Evolutionary conservation across 192 early-diverging fungal genomes (phyloP).

Genomic region (Blastocladiella britannica): DNA sequence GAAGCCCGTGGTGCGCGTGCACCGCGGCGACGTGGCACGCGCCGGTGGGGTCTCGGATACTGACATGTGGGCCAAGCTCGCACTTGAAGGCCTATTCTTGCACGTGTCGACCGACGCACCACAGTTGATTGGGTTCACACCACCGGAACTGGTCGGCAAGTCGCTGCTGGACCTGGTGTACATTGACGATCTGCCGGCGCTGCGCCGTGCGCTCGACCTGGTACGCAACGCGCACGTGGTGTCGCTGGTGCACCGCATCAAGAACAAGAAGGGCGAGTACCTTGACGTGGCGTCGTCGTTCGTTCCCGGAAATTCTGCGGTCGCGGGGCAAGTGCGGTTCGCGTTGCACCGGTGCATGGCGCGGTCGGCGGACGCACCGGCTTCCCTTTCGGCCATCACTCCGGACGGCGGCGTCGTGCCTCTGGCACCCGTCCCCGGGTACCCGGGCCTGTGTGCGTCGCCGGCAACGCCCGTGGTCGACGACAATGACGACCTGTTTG

Average conservation of each 20-base stretch:
- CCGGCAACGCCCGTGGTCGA: neutral
- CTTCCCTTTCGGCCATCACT: no score
- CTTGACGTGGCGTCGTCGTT: conserved; percentile 15
- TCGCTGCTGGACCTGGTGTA: conserved; percentile 21
- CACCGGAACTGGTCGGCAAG: conserved; percentile 14
- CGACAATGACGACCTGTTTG: conserved; percentile 18
- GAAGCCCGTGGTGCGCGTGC: conserved; percentile 17
- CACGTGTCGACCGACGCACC: conserved; percentile 16
- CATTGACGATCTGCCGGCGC: conserved; percentile 17
- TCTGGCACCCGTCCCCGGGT: neutral
- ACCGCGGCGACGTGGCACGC: conserved; percentile 9
- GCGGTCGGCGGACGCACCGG: neutral
- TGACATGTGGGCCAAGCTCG: conserved; percentile 42
- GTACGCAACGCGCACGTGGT: conserved; percentile 15
- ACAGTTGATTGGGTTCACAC: conserved; percentile 9
- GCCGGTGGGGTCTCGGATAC: conserved; percentile 3
- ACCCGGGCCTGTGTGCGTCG: conserved; percentile 1
- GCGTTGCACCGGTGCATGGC: neutral
- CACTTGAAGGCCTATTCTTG: conserved; percentile 32
- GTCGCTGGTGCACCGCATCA: conserved; percentile 13
- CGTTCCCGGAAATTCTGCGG: conserved; percentile 13
- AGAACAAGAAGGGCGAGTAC: conserved; percentile 17
- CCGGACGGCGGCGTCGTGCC: neutral
- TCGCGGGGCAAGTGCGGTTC: neutral
- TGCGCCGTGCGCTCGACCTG: conserved; percentile 14